A percentile compares a stretch with the other conserved stretches of the same genome.
phyloP scores from a whole-genome alignment of 805 yeast species.

The Teunomyces barrocoloradensis region DNA sequence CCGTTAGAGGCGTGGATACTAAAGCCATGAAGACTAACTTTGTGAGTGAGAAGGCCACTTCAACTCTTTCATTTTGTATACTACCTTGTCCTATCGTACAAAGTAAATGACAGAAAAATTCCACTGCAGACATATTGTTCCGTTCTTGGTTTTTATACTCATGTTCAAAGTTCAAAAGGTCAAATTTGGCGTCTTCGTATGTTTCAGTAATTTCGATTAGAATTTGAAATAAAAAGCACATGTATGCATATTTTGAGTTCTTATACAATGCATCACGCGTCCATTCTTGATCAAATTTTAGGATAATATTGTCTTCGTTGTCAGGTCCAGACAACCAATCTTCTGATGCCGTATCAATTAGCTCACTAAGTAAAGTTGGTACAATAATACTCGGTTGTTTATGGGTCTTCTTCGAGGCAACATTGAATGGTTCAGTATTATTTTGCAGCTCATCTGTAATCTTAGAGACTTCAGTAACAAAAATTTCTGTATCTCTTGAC shows the following conservation, averaged over 20 bases:
- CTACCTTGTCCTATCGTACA: too few relatives aligned
- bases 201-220: slow-evolving; percentile 72
- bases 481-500: not conserved
- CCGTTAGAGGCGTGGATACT: too few relatives aligned
- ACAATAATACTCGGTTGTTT: not conserved
- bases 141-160: too few relatives aligned
- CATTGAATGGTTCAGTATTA: not conserved
- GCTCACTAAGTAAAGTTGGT: slow-evolving; percentile 18
- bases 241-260: slow-evolving; percentile 52
- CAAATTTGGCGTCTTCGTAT: slow-evolving; percentile 77
- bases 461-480: not conserved
- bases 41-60: too few relatives aligned
- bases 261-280: not conserved
- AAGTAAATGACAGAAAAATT: too few relatives aligned
- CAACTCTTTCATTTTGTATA: too few relatives aligned
- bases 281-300: too few relatives aligned
- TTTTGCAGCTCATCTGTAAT: not conserved
- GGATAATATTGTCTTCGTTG: slow-evolving; percentile 2
- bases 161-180: slow-evolving; percentile 60
- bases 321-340: slow-evolving; percentile 9
- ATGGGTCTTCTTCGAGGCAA: not conserved
- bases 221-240: slow-evolving; percentile 63
- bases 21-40: too few relatives aligned
- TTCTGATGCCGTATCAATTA: slow-evolving; percentile 2
- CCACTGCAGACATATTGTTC: too few relatives aligned